These are phyloP conservation scores for Aspergillus aculeatus DNA, from an alignment of 2,329 filamentous ascomycete species.

Conservation along the genomic window DNA sequence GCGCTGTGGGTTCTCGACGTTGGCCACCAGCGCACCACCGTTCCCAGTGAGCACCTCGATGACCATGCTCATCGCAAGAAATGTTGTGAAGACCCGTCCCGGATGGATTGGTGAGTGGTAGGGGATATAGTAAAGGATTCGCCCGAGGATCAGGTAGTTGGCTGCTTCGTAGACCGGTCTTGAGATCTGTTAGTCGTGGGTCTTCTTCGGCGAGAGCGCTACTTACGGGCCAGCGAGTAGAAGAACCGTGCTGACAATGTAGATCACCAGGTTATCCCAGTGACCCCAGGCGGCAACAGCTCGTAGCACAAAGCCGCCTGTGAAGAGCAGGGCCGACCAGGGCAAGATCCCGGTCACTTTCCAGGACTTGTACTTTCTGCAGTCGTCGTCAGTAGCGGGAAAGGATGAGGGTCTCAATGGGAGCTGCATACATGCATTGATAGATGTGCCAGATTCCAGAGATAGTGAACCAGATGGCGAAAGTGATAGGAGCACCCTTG, in stretches of 20 bases:
- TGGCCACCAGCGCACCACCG: conserved; percentile 49
- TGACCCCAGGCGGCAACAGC: conserved; percentile 37
- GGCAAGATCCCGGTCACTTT: conserved; percentile 43
- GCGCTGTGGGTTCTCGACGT: conserved; percentile 34
- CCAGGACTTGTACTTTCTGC: conserved; percentile 42
- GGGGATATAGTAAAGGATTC: conserved; percentile 50
- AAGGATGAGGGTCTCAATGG: too few relatives aligned
- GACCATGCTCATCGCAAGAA: conserved; percentile 53
- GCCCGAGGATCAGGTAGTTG: conserved; percentile 54
- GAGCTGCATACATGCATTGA: conserved; percentile 35
- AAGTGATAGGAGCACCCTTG: conserved; percentile 43
- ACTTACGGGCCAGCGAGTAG: conserved; percentile 42
- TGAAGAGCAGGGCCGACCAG: conserved; percentile 44
- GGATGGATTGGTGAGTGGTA: conserved; percentile 55
- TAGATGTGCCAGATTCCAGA: conserved; percentile 40
- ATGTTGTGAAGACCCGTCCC: conserved; percentile 58
- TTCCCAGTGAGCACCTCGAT: conserved; percentile 52
- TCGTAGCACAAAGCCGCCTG: conserved; percentile 39
- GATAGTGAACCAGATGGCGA: conserved; percentile 40
- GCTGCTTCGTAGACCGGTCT: conserved; percentile 44
- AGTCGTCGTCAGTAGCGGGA: conserved; percentile 7
- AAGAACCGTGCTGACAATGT: conserved; percentile 40
- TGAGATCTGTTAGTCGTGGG: not conserved
- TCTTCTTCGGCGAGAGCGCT: not conserved
- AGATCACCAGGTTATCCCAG: conserved; percentile 37